Conservation (phyloP, 2,329 filamentous ascomycete genomes). For the Magnaporthiopsis poae region DNA sequence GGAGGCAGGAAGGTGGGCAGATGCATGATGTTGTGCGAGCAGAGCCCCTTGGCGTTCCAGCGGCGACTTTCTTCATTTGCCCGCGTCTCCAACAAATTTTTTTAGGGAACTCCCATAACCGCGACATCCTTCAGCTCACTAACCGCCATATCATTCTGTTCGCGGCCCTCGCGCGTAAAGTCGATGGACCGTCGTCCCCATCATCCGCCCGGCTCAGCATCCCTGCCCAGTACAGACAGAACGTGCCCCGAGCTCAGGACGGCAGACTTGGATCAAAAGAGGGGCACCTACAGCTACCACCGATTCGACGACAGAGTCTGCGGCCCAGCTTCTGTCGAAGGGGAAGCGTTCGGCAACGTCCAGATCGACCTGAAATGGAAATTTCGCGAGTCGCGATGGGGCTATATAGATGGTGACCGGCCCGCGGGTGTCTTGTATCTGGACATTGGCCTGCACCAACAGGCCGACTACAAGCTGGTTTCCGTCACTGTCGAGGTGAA, state of each 20-base stretch:
- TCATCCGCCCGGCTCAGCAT: neutral
- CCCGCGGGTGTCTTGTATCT: slow-evolving; percentile 9
- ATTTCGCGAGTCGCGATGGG: slow-evolving; percentile 9
- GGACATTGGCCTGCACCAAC: slow-evolving; percentile 7
- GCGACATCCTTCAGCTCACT: neutral
- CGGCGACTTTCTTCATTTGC: neutral
- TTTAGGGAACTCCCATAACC: neutral
- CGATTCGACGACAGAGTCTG: slow-evolving; percentile 8
- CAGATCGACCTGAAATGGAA: slow-evolving; percentile 9
- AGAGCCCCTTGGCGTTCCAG: too few species aligned
- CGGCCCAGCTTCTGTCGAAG: slow-evolving; percentile 8
- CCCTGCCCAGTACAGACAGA: neutral
- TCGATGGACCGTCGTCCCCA: too few species aligned
- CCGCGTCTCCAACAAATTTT: neutral
- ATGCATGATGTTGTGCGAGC: too few species aligned
- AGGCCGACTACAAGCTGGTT: neutral
- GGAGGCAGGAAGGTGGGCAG: too few species aligned
- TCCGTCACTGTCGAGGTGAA: slow-evolving; percentile 2
- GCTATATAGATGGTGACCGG: neutral
- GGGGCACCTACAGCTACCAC: slow-evolving; percentile 10
- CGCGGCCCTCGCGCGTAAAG: too few species aligned
- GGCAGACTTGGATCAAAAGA: slow-evolving; percentile 4
- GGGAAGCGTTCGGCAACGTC: slow-evolving; percentile 8
- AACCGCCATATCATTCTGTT: too few species aligned
- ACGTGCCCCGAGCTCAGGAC: neutral